Conservation (phyloP, 768 basidiomycete genomes). For the Suillus placidus region DNA sequence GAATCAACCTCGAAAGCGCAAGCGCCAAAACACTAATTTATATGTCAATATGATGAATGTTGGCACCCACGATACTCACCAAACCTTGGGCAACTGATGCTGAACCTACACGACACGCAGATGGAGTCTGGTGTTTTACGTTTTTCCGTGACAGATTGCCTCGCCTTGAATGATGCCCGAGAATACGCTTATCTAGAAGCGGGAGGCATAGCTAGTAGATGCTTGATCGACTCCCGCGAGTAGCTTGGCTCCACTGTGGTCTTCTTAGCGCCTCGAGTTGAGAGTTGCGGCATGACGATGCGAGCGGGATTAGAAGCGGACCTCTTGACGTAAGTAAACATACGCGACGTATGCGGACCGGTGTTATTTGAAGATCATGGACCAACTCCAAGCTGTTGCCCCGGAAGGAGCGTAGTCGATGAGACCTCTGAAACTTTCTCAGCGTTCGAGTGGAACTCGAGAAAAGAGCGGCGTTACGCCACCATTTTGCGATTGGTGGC, state of each 20-base stretch:
- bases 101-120: not conserved
- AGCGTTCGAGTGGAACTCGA: not conserved
- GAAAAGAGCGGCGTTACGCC: not conserved
- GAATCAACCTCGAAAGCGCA: not conserved
- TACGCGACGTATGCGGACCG: not conserved
- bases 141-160: not conserved
- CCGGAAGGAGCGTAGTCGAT: not conserved
- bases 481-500: not conserved
- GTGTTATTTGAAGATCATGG: not conserved
- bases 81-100: not conserved
- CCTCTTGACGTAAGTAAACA: not conserved
- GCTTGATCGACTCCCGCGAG: not conserved
- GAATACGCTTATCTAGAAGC: not conserved
- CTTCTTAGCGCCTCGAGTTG: not conserved
- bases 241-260: not conserved
- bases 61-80: not conserved
- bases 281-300: not conserved
- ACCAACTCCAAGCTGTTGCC: not conserved
- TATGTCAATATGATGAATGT: not conserved
- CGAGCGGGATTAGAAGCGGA: constrained; percentile 2
- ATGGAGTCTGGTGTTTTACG: not conserved
- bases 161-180: no score
- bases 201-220: not conserved
- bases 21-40: not conserved
- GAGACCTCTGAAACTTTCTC: not conserved